Conservation (phyloP, 805 yeast genomes). For the Jamesozyma lodderae region DNA sequence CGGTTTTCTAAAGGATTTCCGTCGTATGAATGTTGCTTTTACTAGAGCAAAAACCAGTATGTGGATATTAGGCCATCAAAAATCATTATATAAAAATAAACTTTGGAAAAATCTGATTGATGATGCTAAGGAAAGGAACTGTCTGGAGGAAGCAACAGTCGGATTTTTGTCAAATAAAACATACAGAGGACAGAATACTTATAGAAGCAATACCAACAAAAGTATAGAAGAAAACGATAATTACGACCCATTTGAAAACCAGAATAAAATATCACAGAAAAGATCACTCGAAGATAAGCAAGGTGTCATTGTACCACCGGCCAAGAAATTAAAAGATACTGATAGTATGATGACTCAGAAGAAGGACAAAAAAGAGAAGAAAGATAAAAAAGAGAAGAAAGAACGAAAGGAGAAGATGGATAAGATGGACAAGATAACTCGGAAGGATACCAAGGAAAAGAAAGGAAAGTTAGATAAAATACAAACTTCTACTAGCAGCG, state of each 20-base stretch:
- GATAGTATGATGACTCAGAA: not conserved
- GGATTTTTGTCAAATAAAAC: slow-evolving; percentile 16
- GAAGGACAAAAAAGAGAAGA: not conserved
- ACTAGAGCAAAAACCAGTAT: slow-evolving; percentile 88
- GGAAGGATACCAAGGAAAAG: slow-evolving; percentile 4
- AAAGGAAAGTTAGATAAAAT: slow-evolving; percentile 3
- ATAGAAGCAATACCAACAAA: not conserved
- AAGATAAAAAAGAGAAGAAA: slow-evolving; percentile 1
- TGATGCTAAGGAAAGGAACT: slow-evolving; percentile 50
- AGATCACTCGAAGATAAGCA: not conserved
- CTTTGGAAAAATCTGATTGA: slow-evolving; percentile 66
- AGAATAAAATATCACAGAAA: not conserved
- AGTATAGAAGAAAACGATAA: slow-evolving; percentile 1
- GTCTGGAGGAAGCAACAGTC: slow-evolving; percentile 22
- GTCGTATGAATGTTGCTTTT: slow-evolving; percentile 95
- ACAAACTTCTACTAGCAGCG: not conserved
- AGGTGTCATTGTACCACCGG: not conserved
- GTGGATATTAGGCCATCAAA: slow-evolving; percentile 81
- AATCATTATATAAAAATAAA: slow-evolving; percentile 52
- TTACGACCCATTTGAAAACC: slow-evolving; percentile 1
- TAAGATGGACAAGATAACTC: slow-evolving; percentile 5
- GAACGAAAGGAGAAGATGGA: slow-evolving; percentile 1
- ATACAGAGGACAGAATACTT: not conserved
- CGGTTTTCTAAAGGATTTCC: slow-evolving; percentile 82
- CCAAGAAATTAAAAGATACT: not conserved